Conservation (phyloP, 129 eudicot species). For the Lonicera japonica region DNA sequence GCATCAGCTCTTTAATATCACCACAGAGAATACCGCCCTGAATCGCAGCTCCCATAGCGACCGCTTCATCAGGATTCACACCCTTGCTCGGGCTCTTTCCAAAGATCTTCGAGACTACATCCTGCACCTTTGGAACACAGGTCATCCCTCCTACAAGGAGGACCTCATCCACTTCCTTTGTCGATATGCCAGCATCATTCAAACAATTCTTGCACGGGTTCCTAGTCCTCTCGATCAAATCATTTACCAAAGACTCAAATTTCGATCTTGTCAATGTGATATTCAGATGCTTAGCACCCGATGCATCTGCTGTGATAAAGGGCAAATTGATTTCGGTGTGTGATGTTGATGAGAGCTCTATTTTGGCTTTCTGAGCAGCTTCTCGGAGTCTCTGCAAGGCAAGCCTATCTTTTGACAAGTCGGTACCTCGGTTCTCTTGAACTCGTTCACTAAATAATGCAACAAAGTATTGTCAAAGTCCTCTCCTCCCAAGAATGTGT, state of each 20-base stretch:
- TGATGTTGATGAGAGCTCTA: conserved; percentile 46
- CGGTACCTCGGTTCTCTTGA: conserved; percentile 43
- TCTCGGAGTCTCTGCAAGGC: conserved; percentile 53
- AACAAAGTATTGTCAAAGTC: conserved; percentile 45
- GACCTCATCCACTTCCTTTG: conserved; percentile 50
- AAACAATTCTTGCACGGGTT: conserved; percentile 44
- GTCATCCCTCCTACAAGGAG: conserved; percentile 61
- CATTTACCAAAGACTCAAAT: conserved; percentile 39
- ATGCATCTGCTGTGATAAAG: conserved; percentile 52
- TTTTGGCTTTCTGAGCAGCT: conserved; percentile 59
- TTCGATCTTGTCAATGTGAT: conserved; percentile 47
- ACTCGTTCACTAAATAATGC: conserved; percentile 38
- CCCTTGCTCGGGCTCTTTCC: conserved; percentile 52
- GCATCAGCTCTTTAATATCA: conserved; percentile 50
- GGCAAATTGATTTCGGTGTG: conserved; percentile 53
- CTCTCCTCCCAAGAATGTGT: conserved; percentile 50
- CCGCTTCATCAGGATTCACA: conserved; percentile 59
- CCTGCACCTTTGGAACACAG: conserved; percentile 57
- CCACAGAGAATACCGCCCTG: conserved; percentile 61
- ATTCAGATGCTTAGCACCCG: conserved; percentile 53
- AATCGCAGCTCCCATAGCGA: conserved; percentile 61
- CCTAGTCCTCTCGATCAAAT: conserved; percentile 37
- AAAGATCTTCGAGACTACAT: conserved; percentile 35
- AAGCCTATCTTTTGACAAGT: conserved; percentile 49
- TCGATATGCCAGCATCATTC: conserved; percentile 48